A percentile compares a stretch with the other conserved stretches of the same genome.
Conservation (phyloP, 495 filamentous ascomycete genomes). For the Neurospora sp. region DNA sequence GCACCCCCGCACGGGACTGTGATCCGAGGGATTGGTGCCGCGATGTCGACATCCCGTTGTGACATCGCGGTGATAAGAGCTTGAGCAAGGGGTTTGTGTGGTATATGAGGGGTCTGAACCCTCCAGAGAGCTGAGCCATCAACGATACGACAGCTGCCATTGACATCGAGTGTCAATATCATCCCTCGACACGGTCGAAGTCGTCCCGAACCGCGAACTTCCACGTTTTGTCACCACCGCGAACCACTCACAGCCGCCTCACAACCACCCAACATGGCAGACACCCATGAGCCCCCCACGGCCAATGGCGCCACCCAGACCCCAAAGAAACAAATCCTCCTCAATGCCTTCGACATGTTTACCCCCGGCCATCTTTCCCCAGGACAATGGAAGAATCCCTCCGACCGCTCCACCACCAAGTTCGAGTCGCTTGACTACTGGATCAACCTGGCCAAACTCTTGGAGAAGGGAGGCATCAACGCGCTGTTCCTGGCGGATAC, state of each 20-base stretch:
- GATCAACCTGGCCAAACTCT: slow-evolving; percentile 47
- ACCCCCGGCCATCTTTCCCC: slow-evolving; percentile 34
- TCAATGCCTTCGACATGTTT: slow-evolving; percentile 40
- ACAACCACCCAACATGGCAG: not conserved
- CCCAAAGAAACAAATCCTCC: slow-evolving; percentile 29
- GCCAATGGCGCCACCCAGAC: not conserved
- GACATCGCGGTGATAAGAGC: not conserved
- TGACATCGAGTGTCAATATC: not conserved
- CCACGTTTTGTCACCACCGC: not conserved
- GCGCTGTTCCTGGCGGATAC: slow-evolving; percentile 53
- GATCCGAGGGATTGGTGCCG: not conserved
- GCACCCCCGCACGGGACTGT: not conserved
- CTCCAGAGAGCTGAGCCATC: not conserved
- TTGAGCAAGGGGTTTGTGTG: not conserved
- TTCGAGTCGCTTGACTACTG: slow-evolving; percentile 44
- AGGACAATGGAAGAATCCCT: slow-evolving; percentile 44
- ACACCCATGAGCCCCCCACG: not conserved
- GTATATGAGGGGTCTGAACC: not conserved
- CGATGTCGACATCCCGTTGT: not conserved
- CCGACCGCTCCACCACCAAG: slow-evolving; percentile 47
- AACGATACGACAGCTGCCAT: not conserved
- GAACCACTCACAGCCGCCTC: not conserved
- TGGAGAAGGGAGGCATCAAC: slow-evolving; percentile 50
- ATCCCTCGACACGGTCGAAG: not conserved
- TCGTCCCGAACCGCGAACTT: not conserved